Evolutionary conservation across 305 asterid species (phyloP).

Genomic region (Solanum chacoense): DNA sequence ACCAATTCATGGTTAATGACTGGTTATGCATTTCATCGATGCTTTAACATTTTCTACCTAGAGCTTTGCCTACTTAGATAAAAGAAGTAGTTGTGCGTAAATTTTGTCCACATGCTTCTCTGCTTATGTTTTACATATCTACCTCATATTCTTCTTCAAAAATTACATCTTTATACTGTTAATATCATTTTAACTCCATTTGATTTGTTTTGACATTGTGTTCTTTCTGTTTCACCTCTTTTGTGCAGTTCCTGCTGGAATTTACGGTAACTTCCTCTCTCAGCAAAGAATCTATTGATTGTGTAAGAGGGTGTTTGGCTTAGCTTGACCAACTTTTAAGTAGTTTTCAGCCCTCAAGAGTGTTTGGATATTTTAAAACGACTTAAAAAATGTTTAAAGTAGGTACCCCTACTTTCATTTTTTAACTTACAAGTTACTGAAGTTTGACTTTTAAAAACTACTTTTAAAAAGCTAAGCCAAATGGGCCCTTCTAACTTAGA

Average conservation of each 20-base stretch:
- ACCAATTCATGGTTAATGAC: background rate
- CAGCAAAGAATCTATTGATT: background rate
- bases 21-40: background rate
- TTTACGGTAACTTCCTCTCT: constrained; percentile 45
- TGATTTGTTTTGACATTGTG: constrained; percentile 20
- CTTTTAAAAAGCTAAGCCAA: background rate
- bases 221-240: constrained; percentile 18
- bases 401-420: background rate
- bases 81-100: background rate
- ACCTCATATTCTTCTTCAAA: background rate
- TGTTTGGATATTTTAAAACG: background rate
- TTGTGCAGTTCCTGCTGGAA: constrained; percentile 78
- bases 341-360: background rate
- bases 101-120: background rate
- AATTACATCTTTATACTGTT: background rate
- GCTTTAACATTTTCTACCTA: background rate
- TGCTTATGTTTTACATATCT: background rate
- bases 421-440: background rate
- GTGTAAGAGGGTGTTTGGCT: background rate
- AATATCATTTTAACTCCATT: constrained; percentile 8
- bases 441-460: background rate
- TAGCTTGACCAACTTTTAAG: background rate
- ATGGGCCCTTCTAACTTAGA: background rate
- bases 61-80: background rate
- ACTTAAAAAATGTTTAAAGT: background rate